Evolutionary conservation across 108 stramenopile genomes (phyloP), one percentile per base, ranked within the genome.

Genomic region (Nitzschia sp.): DNA sequence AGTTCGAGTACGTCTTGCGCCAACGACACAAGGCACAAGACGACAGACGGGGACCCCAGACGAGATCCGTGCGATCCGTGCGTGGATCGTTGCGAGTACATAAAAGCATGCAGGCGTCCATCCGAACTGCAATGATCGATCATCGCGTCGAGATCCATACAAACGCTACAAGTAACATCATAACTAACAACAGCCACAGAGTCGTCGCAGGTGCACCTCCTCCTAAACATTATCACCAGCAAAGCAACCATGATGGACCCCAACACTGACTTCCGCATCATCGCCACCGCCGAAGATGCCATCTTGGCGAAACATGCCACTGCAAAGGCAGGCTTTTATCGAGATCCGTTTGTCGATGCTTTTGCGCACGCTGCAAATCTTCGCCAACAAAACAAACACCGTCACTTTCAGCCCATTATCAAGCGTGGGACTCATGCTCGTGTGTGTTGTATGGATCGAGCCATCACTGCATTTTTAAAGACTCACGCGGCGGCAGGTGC

Each of bases 401-500:
- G 72, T 47, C 69, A 70, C 16, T 26, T 74, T 25, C 87, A 95
- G 55, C 90, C 90, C 5, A 84, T 95, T 32, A 92, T 95, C 59
- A 81, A 91, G 59, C 75, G 84, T 52, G 94, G 94, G 5, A 92
- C 91, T 2, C 87, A 91, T 81, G 94, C 94, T 34, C 77, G 94
- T 17, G 91, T 92, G 0, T 74, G 76, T 50, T 88, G 84, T 28
- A 80, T 95, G 63, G 94, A 95, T 81, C 80, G 84, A 9, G 86
- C 87, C 6, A 79, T 95, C 38, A 60, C 73, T 25, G 62, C 81
- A 3, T 94, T 94, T 72, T 56, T 86, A 19, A 64, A 62, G 36
- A 29, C 46, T 3, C 8, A 17, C 28, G 58, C 45, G 9, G 3
- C 29, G 4, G 23, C 58, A 19, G 15, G 22, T 1, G 26, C 26